Conservation (phyloP, 768 basidiomycete genomes). For the Suillus bovinus region DNA sequence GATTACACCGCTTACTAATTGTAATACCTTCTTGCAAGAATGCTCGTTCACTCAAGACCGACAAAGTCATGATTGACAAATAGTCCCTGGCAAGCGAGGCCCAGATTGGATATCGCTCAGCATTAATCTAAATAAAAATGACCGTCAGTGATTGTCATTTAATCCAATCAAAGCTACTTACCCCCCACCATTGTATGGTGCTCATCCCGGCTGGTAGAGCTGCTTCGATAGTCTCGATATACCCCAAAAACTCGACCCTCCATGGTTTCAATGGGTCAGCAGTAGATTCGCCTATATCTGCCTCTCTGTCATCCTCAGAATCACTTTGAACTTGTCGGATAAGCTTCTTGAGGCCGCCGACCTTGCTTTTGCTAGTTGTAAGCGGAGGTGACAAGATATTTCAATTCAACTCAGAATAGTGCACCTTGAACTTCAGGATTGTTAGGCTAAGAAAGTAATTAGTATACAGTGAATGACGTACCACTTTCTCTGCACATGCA, state of each 20-base stretch:
- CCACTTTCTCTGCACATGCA: constrained; percentile 17
- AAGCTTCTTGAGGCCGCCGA: background rate
- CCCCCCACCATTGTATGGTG: constrained; percentile 37
- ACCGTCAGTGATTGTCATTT: background rate
- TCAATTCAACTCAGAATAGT: background rate
- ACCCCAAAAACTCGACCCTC: background rate
- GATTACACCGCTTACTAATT: too few species aligned
- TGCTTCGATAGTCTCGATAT: background rate
- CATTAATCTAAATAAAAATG: constrained; percentile 17
- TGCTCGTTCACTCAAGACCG: constrained; percentile 39
- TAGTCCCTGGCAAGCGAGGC: constrained; percentile 38
- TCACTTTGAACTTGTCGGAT: constrained; percentile 9
- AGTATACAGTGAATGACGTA: too few species aligned
- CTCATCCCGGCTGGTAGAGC: constrained; percentile 15
- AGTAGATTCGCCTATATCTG: background rate
- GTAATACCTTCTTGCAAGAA: constrained; percentile 29
- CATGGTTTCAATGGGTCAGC: background rate
- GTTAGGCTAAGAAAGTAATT: too few species aligned
- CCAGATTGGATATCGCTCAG: constrained; percentile 32
- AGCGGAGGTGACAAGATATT: constrained; percentile 13
- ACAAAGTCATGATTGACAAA: constrained; percentile 38
- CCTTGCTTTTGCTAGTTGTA: constrained; percentile 4
- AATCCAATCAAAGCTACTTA: constrained; percentile 16
- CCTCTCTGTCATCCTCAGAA: constrained; percentile 11
- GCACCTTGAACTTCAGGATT: constrained; percentile 9